These are phyloP conservation scores for Myriosclerotinia duriaeana DNA, from an alignment of 2,329 filamentous ascomycete genomes.

Conservation along the genomic window DNA sequence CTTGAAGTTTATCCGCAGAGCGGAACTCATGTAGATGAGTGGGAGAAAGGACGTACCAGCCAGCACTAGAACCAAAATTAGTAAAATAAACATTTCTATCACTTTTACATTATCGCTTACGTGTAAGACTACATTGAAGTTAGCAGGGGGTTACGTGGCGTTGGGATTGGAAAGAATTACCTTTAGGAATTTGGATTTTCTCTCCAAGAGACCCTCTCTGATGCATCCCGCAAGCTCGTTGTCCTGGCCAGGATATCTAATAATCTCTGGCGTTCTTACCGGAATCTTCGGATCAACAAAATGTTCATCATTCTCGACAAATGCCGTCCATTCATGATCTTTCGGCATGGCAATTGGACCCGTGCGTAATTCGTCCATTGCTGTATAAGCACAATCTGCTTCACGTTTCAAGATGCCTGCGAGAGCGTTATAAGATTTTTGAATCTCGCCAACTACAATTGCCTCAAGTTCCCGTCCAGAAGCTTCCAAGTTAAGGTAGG, in stretches of 20 bases:
- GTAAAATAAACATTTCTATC: background rate
- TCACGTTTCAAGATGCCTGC: slow-evolving; percentile 89
- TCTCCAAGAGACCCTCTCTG: slow-evolving; percentile 84
- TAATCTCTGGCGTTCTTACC: slow-evolving; percentile 74
- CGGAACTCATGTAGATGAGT: slow-evolving; percentile 99
- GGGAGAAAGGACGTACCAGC: slow-evolving; percentile 85
- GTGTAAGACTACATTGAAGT: slow-evolving; percentile 42
- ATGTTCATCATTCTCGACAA: slow-evolving; percentile 73
- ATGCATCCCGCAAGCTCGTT: slow-evolving; percentile 80
- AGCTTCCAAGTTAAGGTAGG: slow-evolving; percentile 89
- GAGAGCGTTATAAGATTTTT: slow-evolving; percentile 95
- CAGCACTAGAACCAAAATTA: slow-evolving; percentile 18
- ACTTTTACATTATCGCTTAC: slow-evolving; percentile 4
- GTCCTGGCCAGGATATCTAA: slow-evolving; percentile 87
- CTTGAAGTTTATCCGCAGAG: slow-evolving; percentile 88
- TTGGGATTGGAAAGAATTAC: background rate
- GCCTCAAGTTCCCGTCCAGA: slow-evolving; percentile 94
- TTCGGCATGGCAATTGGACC: slow-evolving; percentile 92
- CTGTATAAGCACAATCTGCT: slow-evolving; percentile 74
- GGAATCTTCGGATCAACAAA: slow-evolving; percentile 84
- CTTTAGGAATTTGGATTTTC: slow-evolving; percentile 91
- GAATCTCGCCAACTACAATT: slow-evolving; percentile 95
- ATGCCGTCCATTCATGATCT: slow-evolving; percentile 86
- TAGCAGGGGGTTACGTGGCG: background rate
- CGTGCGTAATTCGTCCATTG: slow-evolving; percentile 76